Evolutionary conservation across 805 yeast species (phyloP), one percentile per base, ranked within the genome.

Genomic region (Hanseniaspora taiwanica): DNA sequence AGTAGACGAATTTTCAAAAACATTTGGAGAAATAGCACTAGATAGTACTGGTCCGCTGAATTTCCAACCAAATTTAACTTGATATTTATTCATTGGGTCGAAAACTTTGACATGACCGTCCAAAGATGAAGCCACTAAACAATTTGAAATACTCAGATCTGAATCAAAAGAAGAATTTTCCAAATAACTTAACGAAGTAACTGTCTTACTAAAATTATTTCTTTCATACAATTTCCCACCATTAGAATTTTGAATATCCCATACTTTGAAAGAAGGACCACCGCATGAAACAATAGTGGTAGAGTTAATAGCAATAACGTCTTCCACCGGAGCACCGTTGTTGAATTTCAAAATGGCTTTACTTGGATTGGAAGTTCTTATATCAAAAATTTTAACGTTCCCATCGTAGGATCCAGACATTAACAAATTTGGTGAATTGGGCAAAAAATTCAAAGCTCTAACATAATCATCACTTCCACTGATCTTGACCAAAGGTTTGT

Each of bases 51-150:
- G 94, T 19, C 89, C 85, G 27, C 96, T 95, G 55, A 82, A 89
- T 61, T 87, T 89, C 96, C 97, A 89, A 37, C 96, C 96, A 56
- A 86, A 89, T 57, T 81, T 83, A 45, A 89, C 95, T 45, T 80
- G 81, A 84, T 89, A 87, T 50, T 74, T 71, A 18, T 79, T 71
- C 21, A 72, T 62, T 29, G 83, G 74, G 59, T 87, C 96, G 57
- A 89, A 84, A 35, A 87, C 87, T 60, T 91, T 91, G 44, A 91
- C 95, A 60, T 91, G 98, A 17, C 98, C 98, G 62, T 91, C 98
- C 43, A 91, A 66, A 0, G 96, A 86, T 14, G 97, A 96, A 2
- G 94, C 96, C 23, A 91, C 64, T 35, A 91, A 65, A 39, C 81
- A 77, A 6, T 56, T 55, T 35, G 50, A 45, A 50, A 57, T 33